These are phyloP conservation scores for Microascus cirrosus DNA, from an alignment of 2,329 filamentous ascomycete species.

Conservation along the genomic window DNA sequence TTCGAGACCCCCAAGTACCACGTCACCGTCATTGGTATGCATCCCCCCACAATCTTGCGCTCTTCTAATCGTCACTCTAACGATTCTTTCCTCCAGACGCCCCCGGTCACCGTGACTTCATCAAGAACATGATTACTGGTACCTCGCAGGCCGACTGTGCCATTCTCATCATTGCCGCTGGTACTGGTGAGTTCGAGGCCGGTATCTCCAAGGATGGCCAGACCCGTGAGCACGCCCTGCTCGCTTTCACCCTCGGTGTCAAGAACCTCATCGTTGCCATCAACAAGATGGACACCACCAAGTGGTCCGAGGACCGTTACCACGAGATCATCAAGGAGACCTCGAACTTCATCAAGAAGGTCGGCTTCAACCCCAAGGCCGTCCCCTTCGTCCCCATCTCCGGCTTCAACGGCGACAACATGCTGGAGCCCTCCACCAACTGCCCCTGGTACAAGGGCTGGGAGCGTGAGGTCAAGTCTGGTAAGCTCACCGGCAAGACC, in stretches of 20 bases:
- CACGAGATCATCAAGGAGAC: conserved; percentile 99
- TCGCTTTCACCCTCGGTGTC: conserved; percentile 99
- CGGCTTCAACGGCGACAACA: conserved; percentile 99
- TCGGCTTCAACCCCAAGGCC: conserved; percentile 99
- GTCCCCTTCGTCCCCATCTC: conserved; percentile 99
- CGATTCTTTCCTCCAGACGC: conserved; percentile 51
- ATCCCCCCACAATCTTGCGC: not conserved
- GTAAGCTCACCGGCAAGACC: conserved; percentile 86
- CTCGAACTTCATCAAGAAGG: conserved; percentile 99
- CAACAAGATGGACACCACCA: conserved; percentile 99
- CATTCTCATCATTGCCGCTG: conserved; percentile 98
- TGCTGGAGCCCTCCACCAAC: conserved; percentile 83
- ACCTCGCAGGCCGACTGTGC: conserved; percentile 99
- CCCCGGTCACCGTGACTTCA: conserved; percentile 99
- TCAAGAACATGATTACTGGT: conserved; percentile 99
- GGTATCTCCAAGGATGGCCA: conserved; percentile 99
- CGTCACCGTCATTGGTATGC: conserved; percentile 91
- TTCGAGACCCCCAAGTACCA: conserved; percentile 98
- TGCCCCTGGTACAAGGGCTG: conserved; percentile 99
- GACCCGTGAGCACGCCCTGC: conserved; percentile 99
- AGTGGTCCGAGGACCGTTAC: conserved; percentile 95
- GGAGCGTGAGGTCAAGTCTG: conserved; percentile 78
- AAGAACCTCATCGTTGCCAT: conserved; percentile 99
- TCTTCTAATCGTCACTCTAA: conserved; percentile 6
- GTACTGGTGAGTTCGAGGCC: conserved; percentile 99